Base-by-base conservation (phyloP, 164 flowering plant species). In the Chimonanthus salicifolius region DNA sequence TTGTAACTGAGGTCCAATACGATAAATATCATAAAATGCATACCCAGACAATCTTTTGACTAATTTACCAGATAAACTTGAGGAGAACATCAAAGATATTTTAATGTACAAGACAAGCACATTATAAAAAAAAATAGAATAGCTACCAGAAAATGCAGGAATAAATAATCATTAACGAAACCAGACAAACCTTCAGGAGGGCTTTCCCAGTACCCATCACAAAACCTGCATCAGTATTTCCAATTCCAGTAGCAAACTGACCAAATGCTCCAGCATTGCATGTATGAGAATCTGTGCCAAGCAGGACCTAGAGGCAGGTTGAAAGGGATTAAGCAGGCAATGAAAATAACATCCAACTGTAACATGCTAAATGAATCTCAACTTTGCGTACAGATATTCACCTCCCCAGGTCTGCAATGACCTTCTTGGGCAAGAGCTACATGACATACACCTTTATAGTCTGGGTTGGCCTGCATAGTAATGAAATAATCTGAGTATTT, bases 251-350 rank as follows among this genome's bases (percentile, higher is more conserved):
- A 21, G 99, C 97, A 83, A 96, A 96, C 81, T 94, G 97, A 21
- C 99, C 99, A 89, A 96, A 96, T 68, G 99, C 99, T 81, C 99
- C 99, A 80, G 98, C 98, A 80, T 93, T 96, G 83, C 99, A 96
- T 1, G 99, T 96, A 82, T 96, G 99, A 10, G 99, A 96, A 74
- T 96, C 99, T 67, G 99, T 96, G 49, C 99, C 99, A 74, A 96
- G 74, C 80, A 96, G 80, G 67, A 96, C 95, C 99, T 95, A 78
- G 6, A 67, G 71, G 64, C 44, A 71, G 66, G 63, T 21, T n/a
- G 18, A 71, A 68, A 71, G 47, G 50, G 7, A 68, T 65, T 45
- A 68, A 58, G 45, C 10, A 73, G 33, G 11, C 60, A 50, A 4
- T 3, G 7, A 6, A 10, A 71, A 67, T 46, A 11, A 51, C 44